These are phyloP conservation scores for Diplodia scrobiculata DNA, from an alignment of 2,329 filamentous ascomycete species.

Conservation along the genomic window DNA sequence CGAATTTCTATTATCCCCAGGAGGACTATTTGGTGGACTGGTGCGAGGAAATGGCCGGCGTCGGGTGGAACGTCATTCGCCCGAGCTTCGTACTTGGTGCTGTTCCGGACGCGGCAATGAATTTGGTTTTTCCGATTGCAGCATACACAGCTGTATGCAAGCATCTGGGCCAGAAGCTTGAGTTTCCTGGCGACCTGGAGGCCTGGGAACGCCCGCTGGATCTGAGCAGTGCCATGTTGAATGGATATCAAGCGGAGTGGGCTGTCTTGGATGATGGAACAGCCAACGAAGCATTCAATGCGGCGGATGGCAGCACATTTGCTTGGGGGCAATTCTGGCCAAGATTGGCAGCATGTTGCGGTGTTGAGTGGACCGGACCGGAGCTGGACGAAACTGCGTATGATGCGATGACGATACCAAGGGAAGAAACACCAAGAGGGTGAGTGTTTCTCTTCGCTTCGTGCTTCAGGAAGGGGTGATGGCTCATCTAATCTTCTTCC, in stretches of 20 bases:
- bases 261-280: conserved; percentile 49
- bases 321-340: conserved; percentile 55
- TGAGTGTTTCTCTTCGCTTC: conserved; percentile 9
- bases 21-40: conserved; percentile 54
- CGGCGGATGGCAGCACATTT: conserved; percentile 50
- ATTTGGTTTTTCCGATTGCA: conserved; percentile 52
- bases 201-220: conserved; percentile 51
- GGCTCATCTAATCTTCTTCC: conserved; percentile 8
- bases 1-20: conserved; percentile 60
- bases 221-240: conserved; percentile 52
- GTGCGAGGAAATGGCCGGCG: conserved; percentile 42
- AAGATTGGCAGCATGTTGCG: conserved; percentile 51
- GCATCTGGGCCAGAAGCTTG: conserved; percentile 46
- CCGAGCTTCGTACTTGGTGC: conserved; percentile 55
- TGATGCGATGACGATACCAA: conserved; percentile 34
- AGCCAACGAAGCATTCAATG: conserved; percentile 55
- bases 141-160: conserved; percentile 55
- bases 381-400: conserved; percentile 34
- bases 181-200: conserved; percentile 50
- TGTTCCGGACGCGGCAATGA: conserved; percentile 55
- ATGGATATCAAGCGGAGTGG: conserved; percentile 56
- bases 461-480: background rate
- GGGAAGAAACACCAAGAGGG: conserved; percentile 40
- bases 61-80: conserved; percentile 53
- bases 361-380: conserved; percentile 44